phyloP scores from a whole-genome alignment of 1,139 yeast genomes.

The Lodderomyces elongisporus region DNA sequence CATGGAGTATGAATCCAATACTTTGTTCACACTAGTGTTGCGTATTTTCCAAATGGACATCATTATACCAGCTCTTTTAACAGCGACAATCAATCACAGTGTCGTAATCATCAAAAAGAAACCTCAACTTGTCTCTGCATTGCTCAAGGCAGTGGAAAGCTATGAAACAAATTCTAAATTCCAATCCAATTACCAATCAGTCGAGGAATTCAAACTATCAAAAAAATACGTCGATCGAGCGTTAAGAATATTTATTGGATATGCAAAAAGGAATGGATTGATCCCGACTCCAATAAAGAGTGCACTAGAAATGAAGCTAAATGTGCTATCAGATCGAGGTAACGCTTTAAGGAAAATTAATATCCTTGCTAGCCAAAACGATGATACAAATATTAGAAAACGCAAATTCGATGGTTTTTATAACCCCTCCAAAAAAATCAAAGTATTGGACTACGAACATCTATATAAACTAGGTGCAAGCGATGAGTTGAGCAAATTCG shows the following conservation, averaged over 20 bases:
- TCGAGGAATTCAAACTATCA: conserved; percentile 39
- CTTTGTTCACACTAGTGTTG: conserved; percentile 61
- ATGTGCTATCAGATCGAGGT: conserved; percentile 32
- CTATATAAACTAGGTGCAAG: conserved; percentile 57
- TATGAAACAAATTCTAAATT: conserved; percentile 35
- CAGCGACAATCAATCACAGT: conserved; percentile 52
- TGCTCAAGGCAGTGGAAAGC: conserved; percentile 34
- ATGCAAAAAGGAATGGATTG: conserved; percentile 31
- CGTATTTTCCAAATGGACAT: conserved; percentile 52
- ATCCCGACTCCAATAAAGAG: conserved; percentile 34
- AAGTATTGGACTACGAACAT: conserved; percentile 31
- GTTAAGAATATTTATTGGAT: conserved; percentile 33
- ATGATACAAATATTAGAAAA: conserved; percentile 31
- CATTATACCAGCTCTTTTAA: conserved; percentile 50
- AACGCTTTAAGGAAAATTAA: conserved; percentile 40
- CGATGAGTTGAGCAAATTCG: conserved; percentile 61
- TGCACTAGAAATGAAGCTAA: conserved; percentile 25
- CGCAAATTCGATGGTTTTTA: conserved; percentile 37
- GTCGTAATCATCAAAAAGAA: conserved; percentile 52
- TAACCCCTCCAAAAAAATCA: conserved; percentile 27
- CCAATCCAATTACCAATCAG: conserved; percentile 43
- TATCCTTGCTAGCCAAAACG: conserved; percentile 26
- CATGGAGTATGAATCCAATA: conserved; percentile 70
- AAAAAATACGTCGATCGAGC: conserved; percentile 39
- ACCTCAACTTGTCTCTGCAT: conserved; percentile 47